Percentiles rank a stretch among this genome's conserved stretches.
Evolutionary conservation across 2,329 filamentous ascomycete genomes (phyloP).

Genomic region (Huntiella bhutanensis): DNA sequence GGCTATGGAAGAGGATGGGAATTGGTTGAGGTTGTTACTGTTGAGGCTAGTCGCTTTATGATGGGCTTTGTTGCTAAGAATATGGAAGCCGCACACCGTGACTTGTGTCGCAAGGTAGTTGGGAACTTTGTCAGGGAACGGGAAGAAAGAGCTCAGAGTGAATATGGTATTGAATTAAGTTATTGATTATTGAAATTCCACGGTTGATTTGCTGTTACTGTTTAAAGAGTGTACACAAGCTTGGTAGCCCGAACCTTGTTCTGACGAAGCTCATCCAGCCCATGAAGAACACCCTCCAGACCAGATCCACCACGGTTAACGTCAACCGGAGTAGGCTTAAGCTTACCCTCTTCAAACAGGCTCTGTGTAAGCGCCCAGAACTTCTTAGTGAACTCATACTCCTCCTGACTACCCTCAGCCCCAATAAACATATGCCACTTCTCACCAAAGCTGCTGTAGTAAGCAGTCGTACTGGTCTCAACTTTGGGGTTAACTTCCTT

Average conservation of each 20-base stretch:
- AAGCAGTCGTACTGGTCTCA: slow-evolving; percentile 18
- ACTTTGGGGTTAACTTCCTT: slow-evolving; percentile 24
- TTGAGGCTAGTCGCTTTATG: slow-evolving; percentile 19
- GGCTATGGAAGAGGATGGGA: slow-evolving; percentile 12
- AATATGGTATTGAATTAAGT: background rate
- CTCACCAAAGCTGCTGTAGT: slow-evolving; percentile 24
- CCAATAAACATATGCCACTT: slow-evolving; percentile 15
- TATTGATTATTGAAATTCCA: too few species aligned
- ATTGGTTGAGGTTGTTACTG: slow-evolving; percentile 17
- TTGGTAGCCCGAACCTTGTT: slow-evolving; percentile 24
- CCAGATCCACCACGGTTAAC: slow-evolving; percentile 17
- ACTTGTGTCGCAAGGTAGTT: slow-evolving; percentile 18
- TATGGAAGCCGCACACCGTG: slow-evolving; percentile 17
- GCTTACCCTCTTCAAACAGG: slow-evolving; percentile 20
- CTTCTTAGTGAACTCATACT: slow-evolving; percentile 20
- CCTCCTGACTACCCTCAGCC: slow-evolving; percentile 15
- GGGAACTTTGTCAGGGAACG: slow-evolving; percentile 10
- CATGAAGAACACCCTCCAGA: slow-evolving; percentile 19
- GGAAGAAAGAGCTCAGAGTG: slow-evolving; percentile 9
- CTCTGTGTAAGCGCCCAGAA: slow-evolving; percentile 20
- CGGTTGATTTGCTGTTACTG: background rate
- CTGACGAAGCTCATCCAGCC: slow-evolving; percentile 18
- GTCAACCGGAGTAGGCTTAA: slow-evolving; percentile 18
- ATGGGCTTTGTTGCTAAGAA: slow-evolving; percentile 20
- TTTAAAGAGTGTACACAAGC: slow-evolving; percentile 23